A percentile compares a stretch with the other conserved stretches of the same genome.
These are phyloP conservation scores for Narthecium ossifragum DNA, from an alignment of 106 monocot genomes.

Conservation along the genomic window DNA sequence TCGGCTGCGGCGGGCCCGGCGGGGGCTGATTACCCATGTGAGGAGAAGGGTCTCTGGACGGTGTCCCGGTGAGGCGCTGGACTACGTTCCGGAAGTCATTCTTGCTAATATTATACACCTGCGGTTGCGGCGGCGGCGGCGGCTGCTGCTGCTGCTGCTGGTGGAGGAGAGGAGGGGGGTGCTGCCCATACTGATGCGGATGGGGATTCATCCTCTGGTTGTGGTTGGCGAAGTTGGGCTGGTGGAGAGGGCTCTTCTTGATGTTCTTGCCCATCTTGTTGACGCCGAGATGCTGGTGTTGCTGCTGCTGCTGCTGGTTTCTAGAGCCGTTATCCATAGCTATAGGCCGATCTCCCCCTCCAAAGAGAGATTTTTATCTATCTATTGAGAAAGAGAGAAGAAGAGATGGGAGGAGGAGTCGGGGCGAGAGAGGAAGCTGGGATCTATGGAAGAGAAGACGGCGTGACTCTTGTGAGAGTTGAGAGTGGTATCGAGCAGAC, in stretches of 20 bases:
- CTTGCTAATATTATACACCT: slow-evolving; percentile 17
- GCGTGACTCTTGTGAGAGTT: too few relatives aligned
- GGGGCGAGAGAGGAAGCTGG: too few relatives aligned
- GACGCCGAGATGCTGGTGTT: slow-evolving; percentile 24
- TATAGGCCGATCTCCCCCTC: too few relatives aligned
- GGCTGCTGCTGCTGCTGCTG: slow-evolving; percentile 8
- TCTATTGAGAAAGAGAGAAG: too few relatives aligned
- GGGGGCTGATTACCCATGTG: too few relatives aligned
- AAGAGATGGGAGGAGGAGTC: too few relatives aligned
- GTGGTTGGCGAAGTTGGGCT: slow-evolving; percentile 5
- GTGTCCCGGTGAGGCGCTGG: slow-evolving; percentile 80
- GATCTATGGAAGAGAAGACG: too few relatives aligned
- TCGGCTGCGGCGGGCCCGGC: slow-evolving; percentile 26
- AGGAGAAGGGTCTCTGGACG: slow-evolving; percentile 22
- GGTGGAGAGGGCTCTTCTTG: slow-evolving; percentile 30
- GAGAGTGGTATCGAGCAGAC: too few relatives aligned
- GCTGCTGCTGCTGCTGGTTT: slow-evolving; percentile 3
- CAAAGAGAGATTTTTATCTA: too few relatives aligned
- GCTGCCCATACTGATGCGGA: background rate
- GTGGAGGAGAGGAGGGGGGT: background rate
- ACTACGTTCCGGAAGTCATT: slow-evolving; percentile 38
- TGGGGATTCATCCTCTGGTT: too few relatives aligned
- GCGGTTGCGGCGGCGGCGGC: slow-evolving; percentile 15
- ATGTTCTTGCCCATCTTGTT: slow-evolving; percentile 30
- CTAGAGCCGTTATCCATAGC: background rate